Evolutionary conservation across 495 filamentous ascomycete species (phyloP).

Genomic region (Hypomontagnella monticulosa): DNA sequence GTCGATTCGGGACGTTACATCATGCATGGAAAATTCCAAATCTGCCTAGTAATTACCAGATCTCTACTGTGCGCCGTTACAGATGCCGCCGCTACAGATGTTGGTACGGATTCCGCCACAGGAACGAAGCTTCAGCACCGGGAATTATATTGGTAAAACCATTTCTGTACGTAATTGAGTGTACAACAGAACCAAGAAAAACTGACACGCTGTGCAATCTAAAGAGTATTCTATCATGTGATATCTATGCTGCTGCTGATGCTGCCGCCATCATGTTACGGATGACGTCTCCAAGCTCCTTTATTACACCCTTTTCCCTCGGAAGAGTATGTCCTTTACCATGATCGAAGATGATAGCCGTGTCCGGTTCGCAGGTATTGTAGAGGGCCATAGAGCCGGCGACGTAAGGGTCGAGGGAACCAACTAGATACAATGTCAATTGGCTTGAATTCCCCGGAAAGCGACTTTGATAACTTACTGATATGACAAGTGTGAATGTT

Average conservation of each 20-base stretch:
- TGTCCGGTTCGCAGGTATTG: constrained; percentile 67
- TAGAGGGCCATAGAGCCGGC: constrained; percentile 66
- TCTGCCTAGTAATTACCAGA: neutral
- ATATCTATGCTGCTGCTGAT: constrained; percentile 38
- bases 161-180: constrained; percentile 8
- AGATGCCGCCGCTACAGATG: too few species aligned
- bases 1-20: constrained; percentile 23
- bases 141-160: constrained; percentile 21
- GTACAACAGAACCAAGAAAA: constrained; percentile 10
- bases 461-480: constrained; percentile 47
- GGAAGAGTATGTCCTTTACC: constrained; percentile 67
- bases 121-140: neutral
- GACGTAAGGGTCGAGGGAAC: constrained; percentile 66
- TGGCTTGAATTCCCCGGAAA: constrained; percentile 8
- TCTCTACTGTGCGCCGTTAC: neutral
- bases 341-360: constrained; percentile 66
- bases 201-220: constrained; percentile 3
- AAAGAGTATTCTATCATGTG: constrained; percentile 30
- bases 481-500: constrained; percentile 67
- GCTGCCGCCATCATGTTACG: constrained; percentile 50
- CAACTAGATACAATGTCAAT: constrained; percentile 50
- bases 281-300: constrained; percentile 59
- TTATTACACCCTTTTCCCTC: constrained; percentile 59
- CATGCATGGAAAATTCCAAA: constrained; percentile 35
- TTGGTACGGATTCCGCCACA: neutral